A percentile compares a stretch with the other conserved stretches of the same genome.
Conservation (phyloP, 179 eudicot species). For the Spinacia oleracea region DNA sequence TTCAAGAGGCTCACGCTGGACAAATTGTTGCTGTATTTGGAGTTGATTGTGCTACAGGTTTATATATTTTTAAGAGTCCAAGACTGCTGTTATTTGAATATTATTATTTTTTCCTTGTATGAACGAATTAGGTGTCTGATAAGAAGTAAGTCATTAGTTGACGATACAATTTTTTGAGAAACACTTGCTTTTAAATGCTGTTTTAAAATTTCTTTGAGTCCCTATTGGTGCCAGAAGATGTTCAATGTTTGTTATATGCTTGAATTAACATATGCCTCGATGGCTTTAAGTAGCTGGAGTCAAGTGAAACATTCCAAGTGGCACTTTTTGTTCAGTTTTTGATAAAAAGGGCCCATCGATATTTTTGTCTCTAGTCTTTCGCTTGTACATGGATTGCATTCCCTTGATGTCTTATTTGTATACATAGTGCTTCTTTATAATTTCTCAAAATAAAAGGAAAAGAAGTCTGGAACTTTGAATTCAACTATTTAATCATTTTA, state of each 20-base stretch:
- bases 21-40: conserved; percentile 98
- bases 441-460: background rate
- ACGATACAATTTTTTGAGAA: background rate
- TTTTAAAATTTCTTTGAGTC: too few relatives aligned
- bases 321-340: background rate
- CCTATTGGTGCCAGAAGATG: background rate
- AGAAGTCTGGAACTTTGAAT: background rate
- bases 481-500: too few relatives aligned
- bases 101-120: background rate
- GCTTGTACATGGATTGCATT: background rate
- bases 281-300: background rate
- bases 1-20: conserved; percentile 98
- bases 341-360: background rate
- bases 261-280: background rate
- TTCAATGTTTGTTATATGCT: too few relatives aligned
- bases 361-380: background rate
- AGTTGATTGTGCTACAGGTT: conserved; percentile 95
- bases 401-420: background rate
- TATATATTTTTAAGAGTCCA: background rate
- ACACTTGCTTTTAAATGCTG: background rate
- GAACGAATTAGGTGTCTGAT: background rate
- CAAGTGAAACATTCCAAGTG: background rate
- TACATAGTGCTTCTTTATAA: background rate
- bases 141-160: background rate
- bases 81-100: background rate